A percentile compares a stretch with the other conserved stretches of the same genome.
Conservation (phyloP, 176 grass and related monocot genomes). For the Areca catechu region DNA sequence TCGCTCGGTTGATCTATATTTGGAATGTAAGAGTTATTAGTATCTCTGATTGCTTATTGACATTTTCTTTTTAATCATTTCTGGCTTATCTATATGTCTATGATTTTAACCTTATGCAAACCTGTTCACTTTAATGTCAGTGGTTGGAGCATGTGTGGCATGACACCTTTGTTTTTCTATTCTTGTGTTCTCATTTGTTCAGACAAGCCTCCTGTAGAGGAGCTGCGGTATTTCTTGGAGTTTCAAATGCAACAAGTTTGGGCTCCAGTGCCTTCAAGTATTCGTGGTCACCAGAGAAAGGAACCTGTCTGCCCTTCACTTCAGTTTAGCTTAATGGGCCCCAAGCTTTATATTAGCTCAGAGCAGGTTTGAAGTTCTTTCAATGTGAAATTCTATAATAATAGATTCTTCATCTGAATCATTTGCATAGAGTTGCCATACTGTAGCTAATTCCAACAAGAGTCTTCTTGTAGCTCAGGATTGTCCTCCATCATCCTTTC, state of each 20-base stretch:
- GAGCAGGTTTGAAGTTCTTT: conserved; percentile 63
- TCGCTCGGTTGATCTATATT: conserved; percentile 80
- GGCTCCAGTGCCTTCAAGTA: conserved; percentile 71
- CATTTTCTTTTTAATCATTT: conserved; percentile 1
- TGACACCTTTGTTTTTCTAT: not conserved
- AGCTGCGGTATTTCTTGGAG: conserved; percentile 96
- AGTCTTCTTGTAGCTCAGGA: too few species aligned
- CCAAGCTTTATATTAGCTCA: conserved; percentile 87
- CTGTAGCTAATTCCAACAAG: too few species aligned
- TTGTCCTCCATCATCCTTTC: too few species aligned
- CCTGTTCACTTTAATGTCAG: too few species aligned
- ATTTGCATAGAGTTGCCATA: too few species aligned
- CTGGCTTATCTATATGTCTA: too few species aligned
- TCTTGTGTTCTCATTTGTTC: conserved; percentile 20
- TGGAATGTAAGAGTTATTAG: conserved; percentile 58
- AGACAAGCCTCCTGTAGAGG: conserved; percentile 95
- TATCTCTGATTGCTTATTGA: not conserved
- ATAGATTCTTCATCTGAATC: not conserved
- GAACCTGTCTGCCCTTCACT: conserved; percentile 85
- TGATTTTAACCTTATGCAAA: too few species aligned
- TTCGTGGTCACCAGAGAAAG: conserved; percentile 76
- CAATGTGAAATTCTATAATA: not conserved
- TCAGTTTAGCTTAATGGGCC: conserved; percentile 94
- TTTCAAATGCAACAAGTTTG: conserved; percentile 82
- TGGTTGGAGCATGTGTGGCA: not conserved